Evolutionary conservation across 768 basidiomycete genomes (phyloP).

Genomic region (Boletus patriciae): DNA sequence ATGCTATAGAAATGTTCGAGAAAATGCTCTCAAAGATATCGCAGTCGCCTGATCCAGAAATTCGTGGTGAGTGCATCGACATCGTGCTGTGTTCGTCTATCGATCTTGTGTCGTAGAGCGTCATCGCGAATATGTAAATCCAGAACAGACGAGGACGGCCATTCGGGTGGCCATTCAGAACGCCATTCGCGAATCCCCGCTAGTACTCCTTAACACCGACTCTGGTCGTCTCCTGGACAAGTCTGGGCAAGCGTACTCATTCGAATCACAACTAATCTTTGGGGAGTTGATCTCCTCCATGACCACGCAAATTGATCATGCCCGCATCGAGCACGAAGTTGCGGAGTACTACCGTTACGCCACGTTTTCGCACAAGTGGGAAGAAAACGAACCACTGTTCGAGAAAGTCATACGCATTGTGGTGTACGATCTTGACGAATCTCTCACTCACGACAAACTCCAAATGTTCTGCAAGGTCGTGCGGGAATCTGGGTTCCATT

Average conservation of each 20-base stretch:
- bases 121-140: neutral
- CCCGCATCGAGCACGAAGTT: neutral
- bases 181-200: conserved; percentile 2
- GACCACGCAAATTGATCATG: neutral
- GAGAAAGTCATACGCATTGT: neutral
- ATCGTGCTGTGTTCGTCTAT: neutral
- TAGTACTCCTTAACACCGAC: conserved; percentile 2
- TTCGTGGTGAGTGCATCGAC: neutral
- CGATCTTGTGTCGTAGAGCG: neutral
- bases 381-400: neutral
- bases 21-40: conserved; percentile 1
- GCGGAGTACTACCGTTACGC: neutral
- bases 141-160: neutral
- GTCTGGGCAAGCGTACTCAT: neutral
- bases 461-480: neutral
- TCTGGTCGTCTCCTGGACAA: conserved; percentile 4
- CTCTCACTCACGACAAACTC: neutral
- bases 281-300: conserved; percentile 1
- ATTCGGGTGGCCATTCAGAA: neutral
- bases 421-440: neutral
- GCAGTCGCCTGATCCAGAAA: no score
- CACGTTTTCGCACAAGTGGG: neutral
- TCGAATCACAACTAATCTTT: conserved; percentile 2
- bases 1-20: neutral
- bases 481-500: neutral